These are phyloP conservation scores for Melanopsichium pennsylvanicum DNA, from an alignment of 1,284 basidiomycete species.

Conservation along the genomic window DNA sequence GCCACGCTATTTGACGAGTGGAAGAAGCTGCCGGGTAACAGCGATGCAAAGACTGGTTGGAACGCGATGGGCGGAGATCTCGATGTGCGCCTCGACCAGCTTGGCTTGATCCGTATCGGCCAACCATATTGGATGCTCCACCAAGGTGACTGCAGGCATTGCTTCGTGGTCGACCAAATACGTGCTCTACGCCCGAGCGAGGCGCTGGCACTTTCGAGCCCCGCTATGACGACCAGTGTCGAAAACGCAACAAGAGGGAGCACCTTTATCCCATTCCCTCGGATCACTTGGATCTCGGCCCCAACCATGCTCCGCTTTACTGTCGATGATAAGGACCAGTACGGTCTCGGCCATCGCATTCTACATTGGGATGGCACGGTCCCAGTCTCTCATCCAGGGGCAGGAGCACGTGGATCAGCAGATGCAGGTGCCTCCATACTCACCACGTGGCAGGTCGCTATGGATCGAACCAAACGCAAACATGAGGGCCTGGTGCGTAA, in stretches of 20 bases:
- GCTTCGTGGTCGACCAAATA: constrained; percentile 34
- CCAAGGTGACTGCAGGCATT: constrained; percentile 40
- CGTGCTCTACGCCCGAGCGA: constrained; percentile 36
- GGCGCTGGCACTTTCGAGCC: neutral
- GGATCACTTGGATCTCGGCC: constrained; percentile 33
- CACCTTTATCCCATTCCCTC: constrained; percentile 14
- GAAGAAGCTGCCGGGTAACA: constrained; percentile 3
- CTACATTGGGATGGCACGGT: constrained; percentile 18
- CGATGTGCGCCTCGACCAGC: constrained; percentile 15
- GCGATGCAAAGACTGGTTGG: constrained; percentile 2
- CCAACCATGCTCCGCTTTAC: constrained; percentile 41
- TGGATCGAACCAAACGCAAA: constrained; percentile 13
- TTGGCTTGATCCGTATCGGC: constrained; percentile 17
- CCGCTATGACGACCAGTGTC: neutral
- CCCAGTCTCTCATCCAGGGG: neutral
- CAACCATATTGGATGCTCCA: constrained; percentile 46
- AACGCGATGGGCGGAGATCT: constrained; percentile 15
- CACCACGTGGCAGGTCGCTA: constrained; percentile 10
- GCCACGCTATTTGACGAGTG: constrained; percentile 17
- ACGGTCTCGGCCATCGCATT: constrained; percentile 38
- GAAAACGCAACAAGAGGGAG: constrained; percentile 4
- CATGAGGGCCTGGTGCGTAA: constrained; percentile 28
- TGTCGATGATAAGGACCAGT: constrained; percentile 24
- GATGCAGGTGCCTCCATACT: neutral
- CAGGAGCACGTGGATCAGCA: neutral